phyloP scores from a whole-genome alignment of 2,329 filamentous ascomycete genomes.

The Talaromyces sp. region DNA sequence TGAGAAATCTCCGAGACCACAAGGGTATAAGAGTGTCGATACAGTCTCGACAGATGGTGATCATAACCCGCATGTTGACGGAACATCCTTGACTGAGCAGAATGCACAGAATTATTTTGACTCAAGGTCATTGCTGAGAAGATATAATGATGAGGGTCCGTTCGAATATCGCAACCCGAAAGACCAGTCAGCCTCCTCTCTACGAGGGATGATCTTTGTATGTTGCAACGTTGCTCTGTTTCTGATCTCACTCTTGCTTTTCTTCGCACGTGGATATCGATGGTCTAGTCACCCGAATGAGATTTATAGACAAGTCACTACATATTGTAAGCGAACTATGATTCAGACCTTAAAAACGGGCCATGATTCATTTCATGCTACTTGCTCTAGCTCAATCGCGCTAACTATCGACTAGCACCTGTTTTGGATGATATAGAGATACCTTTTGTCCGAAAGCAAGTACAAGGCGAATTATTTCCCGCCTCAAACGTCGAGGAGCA shows the following conservation, averaged over 20 bases:
- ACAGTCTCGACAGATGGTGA: not conserved
- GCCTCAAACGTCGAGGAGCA: constrained; percentile 22
- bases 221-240: constrained; percentile 3
- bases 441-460: constrained; percentile 13
- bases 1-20: not conserved
- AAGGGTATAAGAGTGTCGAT: not conserved
- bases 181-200: not conserved
- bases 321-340: constrained; percentile 1
- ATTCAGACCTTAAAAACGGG: not conserved
- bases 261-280: not conserved
- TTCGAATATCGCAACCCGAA: not conserved
- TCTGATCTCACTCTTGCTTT: not conserved
- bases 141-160: not conserved
- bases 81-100: not conserved
- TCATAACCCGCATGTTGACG: not conserved
- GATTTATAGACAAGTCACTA: constrained; percentile 6
- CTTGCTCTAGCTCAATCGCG: not conserved
- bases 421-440: constrained; percentile 22
- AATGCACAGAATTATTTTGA: not conserved
- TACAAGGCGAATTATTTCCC: constrained; percentile 32
- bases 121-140: not conserved
- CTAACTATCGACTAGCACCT: constrained; percentile 17
- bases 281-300: not conserved
- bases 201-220: not conserved
- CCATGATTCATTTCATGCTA: not conserved